These are phyloP conservation scores for Terana coerulea DNA, from an alignment of 768 basidiomycete species.

Conservation along the genomic window DNA sequence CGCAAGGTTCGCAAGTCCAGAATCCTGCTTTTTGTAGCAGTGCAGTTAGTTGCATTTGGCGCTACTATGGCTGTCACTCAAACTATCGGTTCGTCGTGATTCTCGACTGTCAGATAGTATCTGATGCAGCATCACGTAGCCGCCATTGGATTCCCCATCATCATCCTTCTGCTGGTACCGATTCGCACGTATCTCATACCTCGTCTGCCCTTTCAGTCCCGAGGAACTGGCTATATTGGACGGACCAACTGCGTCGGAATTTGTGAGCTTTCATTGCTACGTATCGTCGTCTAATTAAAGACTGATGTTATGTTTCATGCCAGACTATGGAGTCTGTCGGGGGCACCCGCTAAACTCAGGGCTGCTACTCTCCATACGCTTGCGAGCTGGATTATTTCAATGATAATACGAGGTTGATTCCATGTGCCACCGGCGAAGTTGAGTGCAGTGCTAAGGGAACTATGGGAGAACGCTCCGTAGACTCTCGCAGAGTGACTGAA, in stretches of 20 bases:
- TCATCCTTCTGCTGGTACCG: constrained; percentile 83
- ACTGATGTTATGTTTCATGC: neutral
- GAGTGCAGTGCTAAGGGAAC: too few species aligned
- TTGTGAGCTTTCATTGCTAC: constrained; percentile 46
- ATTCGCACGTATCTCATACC: constrained; percentile 71
- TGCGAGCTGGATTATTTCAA: too few species aligned
- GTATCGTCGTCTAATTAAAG: neutral
- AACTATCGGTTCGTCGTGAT: constrained; percentile 59
- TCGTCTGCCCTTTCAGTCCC: constrained; percentile 62
- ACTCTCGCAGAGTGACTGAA: too few species aligned
- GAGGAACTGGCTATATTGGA: constrained; percentile 87
- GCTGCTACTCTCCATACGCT: neutral
- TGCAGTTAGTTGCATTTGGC: constrained; percentile 83
- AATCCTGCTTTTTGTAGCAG: constrained; percentile 63
- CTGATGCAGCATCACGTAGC: constrained; percentile 37
- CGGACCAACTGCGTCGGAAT: constrained; percentile 84
- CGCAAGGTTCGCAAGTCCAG: constrained; percentile 69
- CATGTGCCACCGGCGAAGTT: too few species aligned
- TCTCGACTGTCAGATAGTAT: neutral
- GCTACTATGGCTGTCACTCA: constrained; percentile 90
- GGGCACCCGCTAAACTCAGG: constrained; percentile 20
- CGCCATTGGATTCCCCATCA: constrained; percentile 87
- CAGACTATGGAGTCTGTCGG: constrained; percentile 46
- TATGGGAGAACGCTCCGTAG: too few species aligned
- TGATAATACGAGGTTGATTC: too few species aligned